Evolutionary conservation across 495 filamentous ascomycete species (phyloP), one percentile per base, ranked within the genome.

Genomic region (Cercophora samala): DNA sequence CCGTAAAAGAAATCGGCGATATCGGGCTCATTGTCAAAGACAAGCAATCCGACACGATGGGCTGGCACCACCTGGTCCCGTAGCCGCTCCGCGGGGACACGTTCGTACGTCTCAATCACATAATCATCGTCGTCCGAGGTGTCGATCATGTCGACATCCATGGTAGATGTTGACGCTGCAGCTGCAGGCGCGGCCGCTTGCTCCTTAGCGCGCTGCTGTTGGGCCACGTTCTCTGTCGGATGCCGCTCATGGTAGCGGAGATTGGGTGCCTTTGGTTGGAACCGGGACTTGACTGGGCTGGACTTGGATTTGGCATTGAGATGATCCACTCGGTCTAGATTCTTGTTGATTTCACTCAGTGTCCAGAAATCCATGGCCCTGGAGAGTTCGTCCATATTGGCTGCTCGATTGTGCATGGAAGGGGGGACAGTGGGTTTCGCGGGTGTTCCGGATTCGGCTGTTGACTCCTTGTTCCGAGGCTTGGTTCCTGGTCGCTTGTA

Each of bases 1-100:
- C 81, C 79, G 60, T 81, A 86, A 64, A 86, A 86, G 62, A 80
- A 81, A 25, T 85, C 79, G 13, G 76, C 64, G 58, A 65, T 74
- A n/a, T 86, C 83, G 2, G 78, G 78, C 60, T 85, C 82, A 5
- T 75, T 78, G 24, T 86, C 82, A 24, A 86, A 77, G 15, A 86
- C 80, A 37, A 86, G 73, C 11, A 85, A 66, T 23, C 84, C 84
- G 4, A 85, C 74, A 13, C 73, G 77, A 23, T 80, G 74, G 0
- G 77, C 69, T 8, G 73, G 70, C 11, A 80, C 76, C 15, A 46
- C 67, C 32, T 78, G 66, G 23, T 78, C 74, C 29, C 74, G 76
- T 32, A 86, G 69, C 13, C 76, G 77, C 56, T 80, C 78, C 3
- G 75, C 80, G 13, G 84, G 82, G 13, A 86, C 75, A 15, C 83